These are phyloP conservation scores for Lotmaria passim DNA, from an alignment of 208 protist species.

Conservation along the genomic window DNA sequence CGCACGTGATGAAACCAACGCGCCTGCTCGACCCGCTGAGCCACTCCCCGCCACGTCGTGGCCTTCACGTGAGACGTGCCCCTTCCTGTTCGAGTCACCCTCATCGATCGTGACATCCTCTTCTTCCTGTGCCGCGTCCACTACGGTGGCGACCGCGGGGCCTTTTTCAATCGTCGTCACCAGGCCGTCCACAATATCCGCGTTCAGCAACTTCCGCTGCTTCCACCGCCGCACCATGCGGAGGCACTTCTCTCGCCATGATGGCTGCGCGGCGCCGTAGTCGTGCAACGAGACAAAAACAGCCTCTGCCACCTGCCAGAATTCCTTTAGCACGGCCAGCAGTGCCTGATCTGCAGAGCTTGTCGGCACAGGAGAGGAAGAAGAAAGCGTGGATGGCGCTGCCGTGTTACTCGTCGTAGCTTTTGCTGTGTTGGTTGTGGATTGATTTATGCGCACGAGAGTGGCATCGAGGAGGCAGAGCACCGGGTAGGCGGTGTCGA, in stretches of 20 bases:
- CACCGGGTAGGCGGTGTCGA: conserved; percentile 60
- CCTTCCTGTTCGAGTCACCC: background rate
- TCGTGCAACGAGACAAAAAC: conserved; percentile 41
- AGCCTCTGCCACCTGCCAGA: conserved; percentile 52
- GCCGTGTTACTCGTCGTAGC: too few relatives aligned
- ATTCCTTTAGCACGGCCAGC: conserved; percentile 48
- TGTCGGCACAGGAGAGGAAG: too few relatives aligned
- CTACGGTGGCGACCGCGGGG: background rate
- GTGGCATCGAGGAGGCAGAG: conserved; percentile 78
- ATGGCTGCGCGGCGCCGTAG: conserved; percentile 23
- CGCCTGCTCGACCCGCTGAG: background rate
- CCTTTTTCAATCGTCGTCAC: conserved; percentile 37
- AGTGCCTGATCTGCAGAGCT: conserved; percentile 29
- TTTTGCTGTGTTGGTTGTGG: too few relatives aligned
- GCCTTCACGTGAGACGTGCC: background rate
- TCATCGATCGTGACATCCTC: background rate
- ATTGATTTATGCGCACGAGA: conserved; percentile 42
- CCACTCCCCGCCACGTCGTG: too few relatives aligned
- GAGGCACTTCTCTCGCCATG: conserved; percentile 59
- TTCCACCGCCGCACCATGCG: conserved; percentile 68
- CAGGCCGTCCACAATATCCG: conserved; percentile 30
- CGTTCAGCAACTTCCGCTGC: conserved; percentile 39
- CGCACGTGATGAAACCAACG: background rate
- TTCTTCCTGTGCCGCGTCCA: background rate
- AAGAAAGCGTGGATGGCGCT: too few relatives aligned